These are phyloP conservation scores for Candolleomyces aberdarensis DNA, from an alignment of 768 basidiomycete species.

Conservation along the genomic window DNA sequence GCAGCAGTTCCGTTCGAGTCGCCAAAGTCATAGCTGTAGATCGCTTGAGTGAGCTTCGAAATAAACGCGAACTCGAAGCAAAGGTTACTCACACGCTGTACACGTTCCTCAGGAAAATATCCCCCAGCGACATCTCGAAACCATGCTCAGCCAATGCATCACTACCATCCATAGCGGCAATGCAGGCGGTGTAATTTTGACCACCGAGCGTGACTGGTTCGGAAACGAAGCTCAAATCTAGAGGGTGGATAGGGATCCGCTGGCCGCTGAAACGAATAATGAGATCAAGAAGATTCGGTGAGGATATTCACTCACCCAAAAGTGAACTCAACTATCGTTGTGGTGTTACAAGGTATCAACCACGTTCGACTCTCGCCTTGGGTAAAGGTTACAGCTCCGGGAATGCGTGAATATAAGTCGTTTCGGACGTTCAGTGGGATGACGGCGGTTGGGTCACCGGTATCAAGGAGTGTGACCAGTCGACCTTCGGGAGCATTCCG, in stretches of 20 bases:
- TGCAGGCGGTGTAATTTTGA: slow-evolving; percentile 36
- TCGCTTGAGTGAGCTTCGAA: neutral
- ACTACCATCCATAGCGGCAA: slow-evolving; percentile 26
- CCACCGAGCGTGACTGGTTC: slow-evolving; percentile 22
- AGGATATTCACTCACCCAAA: slow-evolving; percentile 27
- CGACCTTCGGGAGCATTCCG: slow-evolving; percentile 25
- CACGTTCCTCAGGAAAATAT: slow-evolving; percentile 9
- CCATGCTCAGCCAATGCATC: slow-evolving; percentile 23
- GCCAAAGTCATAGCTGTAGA: slow-evolving; percentile 6
- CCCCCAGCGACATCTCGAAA: slow-evolving; percentile 14
- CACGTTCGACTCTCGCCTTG: slow-evolving; percentile 24
- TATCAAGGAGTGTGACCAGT: slow-evolving; percentile 17
- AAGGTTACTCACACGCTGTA: slow-evolving; percentile 8
- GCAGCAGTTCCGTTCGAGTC: neutral
- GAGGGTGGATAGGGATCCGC: slow-evolving; percentile 39
- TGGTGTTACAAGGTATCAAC: slow-evolving; percentile 37
- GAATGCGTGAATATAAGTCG: slow-evolving; percentile 30
- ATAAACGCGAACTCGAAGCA: neutral
- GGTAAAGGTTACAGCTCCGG: slow-evolving; percentile 10
- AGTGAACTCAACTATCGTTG: slow-evolving; percentile 29
- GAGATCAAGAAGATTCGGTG: neutral
- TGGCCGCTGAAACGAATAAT: slow-evolving; percentile 19
- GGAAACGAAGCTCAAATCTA: slow-evolving; percentile 36
- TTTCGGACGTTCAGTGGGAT: neutral
- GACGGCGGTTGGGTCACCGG: slow-evolving; percentile 1